Conservation (phyloP, 495 filamentous ascomycete species). For the Penicillium flavigenum region DNA sequence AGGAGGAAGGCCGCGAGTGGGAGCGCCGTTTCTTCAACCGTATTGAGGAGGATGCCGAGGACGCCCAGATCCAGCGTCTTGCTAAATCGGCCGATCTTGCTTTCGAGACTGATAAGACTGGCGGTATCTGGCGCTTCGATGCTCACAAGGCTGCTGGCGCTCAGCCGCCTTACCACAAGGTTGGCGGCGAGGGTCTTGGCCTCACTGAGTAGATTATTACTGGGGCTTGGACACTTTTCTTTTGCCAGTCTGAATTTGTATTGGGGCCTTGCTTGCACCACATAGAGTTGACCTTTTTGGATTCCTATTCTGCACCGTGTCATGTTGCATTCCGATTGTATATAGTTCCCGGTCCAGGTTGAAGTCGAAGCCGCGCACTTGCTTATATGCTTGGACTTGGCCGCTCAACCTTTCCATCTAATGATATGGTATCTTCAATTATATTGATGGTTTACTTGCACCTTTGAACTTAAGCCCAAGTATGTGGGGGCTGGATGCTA, state of each 20-base stretch:
- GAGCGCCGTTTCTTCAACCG: constrained; percentile 78
- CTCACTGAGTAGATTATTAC: constrained; percentile 23
- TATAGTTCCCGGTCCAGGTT: constrained; percentile 24
- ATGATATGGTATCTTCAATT: constrained; percentile 18
- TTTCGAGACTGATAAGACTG: constrained; percentile 75
- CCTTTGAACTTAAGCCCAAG: not conserved
- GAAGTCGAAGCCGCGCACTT: constrained; percentile 6
- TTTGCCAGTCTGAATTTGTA: not conserved
- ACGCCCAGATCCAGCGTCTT: constrained; percentile 55
- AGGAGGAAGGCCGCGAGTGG: constrained; percentile 75
- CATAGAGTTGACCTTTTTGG: constrained; percentile 27
- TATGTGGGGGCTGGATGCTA: not conserved
- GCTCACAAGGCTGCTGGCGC: constrained; percentile 56
- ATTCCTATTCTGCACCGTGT: constrained; percentile 16
- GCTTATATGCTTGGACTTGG: constrained; percentile 14
- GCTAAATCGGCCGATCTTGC: constrained; percentile 54
- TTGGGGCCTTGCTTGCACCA: constrained; percentile 4
- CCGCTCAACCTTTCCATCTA: constrained; percentile 18
- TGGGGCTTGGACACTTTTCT: not conserved
- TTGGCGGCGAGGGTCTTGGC: constrained; percentile 43
- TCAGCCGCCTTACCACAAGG: constrained; percentile 44
- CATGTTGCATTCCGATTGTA: constrained; percentile 29
- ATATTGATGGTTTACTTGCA: constrained; percentile 1
- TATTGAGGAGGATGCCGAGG: constrained; percentile 50
- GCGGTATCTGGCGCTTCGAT: constrained; percentile 87